Base-by-base conservation (phyloP, 495 filamentous ascomycete species). In the Ascodesmis nigricans region DNA sequence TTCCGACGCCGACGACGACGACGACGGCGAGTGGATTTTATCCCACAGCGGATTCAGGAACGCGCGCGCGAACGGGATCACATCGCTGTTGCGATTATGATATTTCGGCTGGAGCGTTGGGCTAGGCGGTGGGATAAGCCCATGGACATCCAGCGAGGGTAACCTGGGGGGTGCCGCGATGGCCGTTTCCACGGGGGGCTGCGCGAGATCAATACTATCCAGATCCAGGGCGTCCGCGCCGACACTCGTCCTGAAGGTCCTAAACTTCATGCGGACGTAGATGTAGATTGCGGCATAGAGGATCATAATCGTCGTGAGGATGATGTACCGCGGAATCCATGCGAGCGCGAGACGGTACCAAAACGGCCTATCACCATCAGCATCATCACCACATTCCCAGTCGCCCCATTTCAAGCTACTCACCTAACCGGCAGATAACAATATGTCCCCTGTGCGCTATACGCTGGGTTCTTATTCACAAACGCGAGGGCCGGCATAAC, bases 241-340 rank as follows among this genome's bases (percentile, higher is more conserved):
- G 23, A 54, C 35, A 28, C 50, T 50, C 16, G 46, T 49, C 33
- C 46, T 21, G 44, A 50, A 39, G 31, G 50, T 41, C 38, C 42
- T 41, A 43, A 67, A 63, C 34, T 58, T 56, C 29, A 54, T 53
- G 10, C 60, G 56, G 8, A 76, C 65, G 41, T 78, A 73, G n/a
- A 69, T 46, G 46, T 80, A 78, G 19, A 81, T 70, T 1, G 64
- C 60, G 16, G 63, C 53, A 39, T 77, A 77, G 6, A 78, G 66
- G 31, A 57, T 45, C 7, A 75, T 24, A 16, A 35, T 35, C 33
- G 61, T 56, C 21, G 59, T 50, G 42, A 71, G 65, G 20, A 81
- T 69, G 16, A 76, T 33, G 39, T 81, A 82, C 19, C 76, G 62
- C 20, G 76, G 76, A 10, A 71, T 59, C 76, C 76, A 82, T 30